Evolutionary conservation across 2,329 filamentous ascomycete species (phyloP), one percentile per base, ranked within the genome.

Genomic region (Arthrocladium fulminans): DNA sequence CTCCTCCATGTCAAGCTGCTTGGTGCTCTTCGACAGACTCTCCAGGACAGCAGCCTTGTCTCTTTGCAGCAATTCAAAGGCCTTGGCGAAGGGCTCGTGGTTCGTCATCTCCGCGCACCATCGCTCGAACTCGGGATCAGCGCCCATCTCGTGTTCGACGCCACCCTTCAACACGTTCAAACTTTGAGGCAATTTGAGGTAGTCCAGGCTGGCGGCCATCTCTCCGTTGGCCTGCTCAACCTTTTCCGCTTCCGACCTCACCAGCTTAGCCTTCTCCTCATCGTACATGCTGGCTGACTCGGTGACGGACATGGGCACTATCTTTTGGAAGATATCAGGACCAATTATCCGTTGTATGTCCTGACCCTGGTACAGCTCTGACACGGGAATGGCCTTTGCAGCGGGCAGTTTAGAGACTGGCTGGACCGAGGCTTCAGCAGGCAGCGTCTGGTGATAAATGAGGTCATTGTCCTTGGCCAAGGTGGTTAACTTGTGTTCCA

Each of bases 291-390:
- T 97, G 10, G 92, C 92, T 20, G 88, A 94, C 66, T 98, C 90
- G 0, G 92, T 98, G 1, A 98, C 90, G 2, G 88, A 86, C 71
- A 97, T 84, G 0, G 92, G 92, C 2, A 97, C 87, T 51, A 98
- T 95, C 65, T 94, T 94, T 57, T 92, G 83, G 67, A 98, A 98
- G 45, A 98, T 84, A 62, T 98, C 92, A 0, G 92, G 90, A 0
- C 94, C 94, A 30, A 94, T 97, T 53, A 98, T 97, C 22, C 88
- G 79, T 64, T 95, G 88, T 35, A 98, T 96, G 63, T 98, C 92
- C 67, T 97, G 92, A 1, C 90, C 90, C 50, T 94, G 88, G 61
- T 98, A 98, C 0, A 98, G 73, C 63, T 98, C 94, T 63, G 86
- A 94, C 24, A 98, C 90, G 0, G 92, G 90, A 53, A 98, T 97